These are phyloP conservation scores for Borovskyia barvae DNA, from an alignment of 208 protist genomes.

Conservation along the genomic window DNA sequence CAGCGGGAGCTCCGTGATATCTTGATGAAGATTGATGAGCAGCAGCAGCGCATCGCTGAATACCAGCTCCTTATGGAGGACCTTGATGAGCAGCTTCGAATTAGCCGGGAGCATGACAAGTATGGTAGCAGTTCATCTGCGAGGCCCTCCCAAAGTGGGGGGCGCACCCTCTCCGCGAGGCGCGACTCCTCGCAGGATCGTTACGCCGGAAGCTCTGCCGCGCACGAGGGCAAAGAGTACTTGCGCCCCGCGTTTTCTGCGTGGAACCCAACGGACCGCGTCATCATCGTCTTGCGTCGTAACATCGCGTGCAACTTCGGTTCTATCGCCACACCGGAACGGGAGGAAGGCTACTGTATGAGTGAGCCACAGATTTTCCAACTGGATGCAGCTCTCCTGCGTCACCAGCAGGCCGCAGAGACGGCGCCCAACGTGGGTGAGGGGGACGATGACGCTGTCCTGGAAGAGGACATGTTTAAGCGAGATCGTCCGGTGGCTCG, in stretches of 20 bases:
- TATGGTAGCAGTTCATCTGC: constrained; percentile 3
- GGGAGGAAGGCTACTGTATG: constrained; percentile 50
- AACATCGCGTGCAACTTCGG: constrained; percentile 71
- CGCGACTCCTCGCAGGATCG: constrained; percentile 25
- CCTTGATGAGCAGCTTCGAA: constrained; percentile 65
- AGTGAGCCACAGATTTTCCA: constrained; percentile 53
- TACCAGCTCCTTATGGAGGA: constrained; percentile 80
- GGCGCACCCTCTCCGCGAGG: constrained; percentile 12
- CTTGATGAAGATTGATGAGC: constrained; percentile 71
- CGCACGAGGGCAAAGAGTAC: constrained; percentile 68
- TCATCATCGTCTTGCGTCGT: constrained; percentile 69
- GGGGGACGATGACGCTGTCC: constrained; percentile 8
- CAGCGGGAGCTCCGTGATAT: constrained; percentile 68
- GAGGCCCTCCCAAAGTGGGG: background rate
- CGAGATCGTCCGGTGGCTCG: constrained; percentile 20
- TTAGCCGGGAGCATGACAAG: constrained; percentile 45
- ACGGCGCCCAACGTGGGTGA: constrained; percentile 29
- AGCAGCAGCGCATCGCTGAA: constrained; percentile 65
- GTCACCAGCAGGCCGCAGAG: constrained; percentile 27
- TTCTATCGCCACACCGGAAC: constrained; percentile 27
- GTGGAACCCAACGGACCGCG: constrained; percentile 72
- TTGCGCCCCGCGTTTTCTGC: constrained; percentile 66
- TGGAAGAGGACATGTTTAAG: constrained; percentile 51
- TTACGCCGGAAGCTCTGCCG: constrained; percentile 75
- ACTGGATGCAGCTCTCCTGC: constrained; percentile 57